Evolutionary conservation across 352 stramenopile species (phyloP).

Genomic region (Phytophthora podocarpi): DNA sequence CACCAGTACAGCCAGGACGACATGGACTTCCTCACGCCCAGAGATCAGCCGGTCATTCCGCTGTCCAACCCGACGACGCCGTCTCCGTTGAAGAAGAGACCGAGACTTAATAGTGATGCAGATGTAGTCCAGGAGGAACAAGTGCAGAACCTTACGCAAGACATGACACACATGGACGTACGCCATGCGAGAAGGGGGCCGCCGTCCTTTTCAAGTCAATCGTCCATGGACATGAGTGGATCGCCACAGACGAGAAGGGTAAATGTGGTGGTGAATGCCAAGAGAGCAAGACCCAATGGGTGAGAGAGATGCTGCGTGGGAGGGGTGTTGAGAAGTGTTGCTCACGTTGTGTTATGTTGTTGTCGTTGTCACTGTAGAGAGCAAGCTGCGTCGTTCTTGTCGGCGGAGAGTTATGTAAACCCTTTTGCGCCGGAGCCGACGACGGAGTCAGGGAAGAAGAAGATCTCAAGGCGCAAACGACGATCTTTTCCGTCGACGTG

Average conservation of each 20-base stretch:
- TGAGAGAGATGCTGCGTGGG: constrained; percentile 18
- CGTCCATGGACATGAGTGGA: constrained; percentile 38
- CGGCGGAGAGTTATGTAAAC: constrained; percentile 66
- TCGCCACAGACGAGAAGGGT: constrained; percentile 38
- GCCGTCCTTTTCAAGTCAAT: constrained; percentile 62
- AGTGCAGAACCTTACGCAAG: constrained; percentile 72
- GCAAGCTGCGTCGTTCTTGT: constrained; percentile 27
- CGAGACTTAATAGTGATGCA: constrained; percentile 41
- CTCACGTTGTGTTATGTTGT: constrained; percentile 12
- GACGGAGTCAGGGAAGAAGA: constrained; percentile 61
- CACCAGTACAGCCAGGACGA: constrained; percentile 87
- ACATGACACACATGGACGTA: constrained; percentile 84
- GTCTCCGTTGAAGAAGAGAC: constrained; percentile 82
- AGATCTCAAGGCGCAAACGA: constrained; percentile 63
- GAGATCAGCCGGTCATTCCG: constrained; percentile 83
- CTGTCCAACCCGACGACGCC: constrained; percentile 84
- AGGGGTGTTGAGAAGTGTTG: not conserved
- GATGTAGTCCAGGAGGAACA: constrained; percentile 62
- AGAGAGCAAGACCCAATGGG: constrained; percentile 37
- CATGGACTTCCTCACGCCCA: constrained; percentile 84
- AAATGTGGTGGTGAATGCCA: constrained; percentile 33
- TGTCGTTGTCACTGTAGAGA: constrained; percentile 32
- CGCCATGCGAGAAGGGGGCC: constrained; percentile 32
- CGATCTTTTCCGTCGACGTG: constrained; percentile 67
- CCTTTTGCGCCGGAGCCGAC: constrained; percentile 65